Evolutionary conservation across 2,329 filamentous ascomycete species (phyloP), one percentile per base, ranked within the genome.

Genomic region (Fusarium tjaetaba): DNA sequence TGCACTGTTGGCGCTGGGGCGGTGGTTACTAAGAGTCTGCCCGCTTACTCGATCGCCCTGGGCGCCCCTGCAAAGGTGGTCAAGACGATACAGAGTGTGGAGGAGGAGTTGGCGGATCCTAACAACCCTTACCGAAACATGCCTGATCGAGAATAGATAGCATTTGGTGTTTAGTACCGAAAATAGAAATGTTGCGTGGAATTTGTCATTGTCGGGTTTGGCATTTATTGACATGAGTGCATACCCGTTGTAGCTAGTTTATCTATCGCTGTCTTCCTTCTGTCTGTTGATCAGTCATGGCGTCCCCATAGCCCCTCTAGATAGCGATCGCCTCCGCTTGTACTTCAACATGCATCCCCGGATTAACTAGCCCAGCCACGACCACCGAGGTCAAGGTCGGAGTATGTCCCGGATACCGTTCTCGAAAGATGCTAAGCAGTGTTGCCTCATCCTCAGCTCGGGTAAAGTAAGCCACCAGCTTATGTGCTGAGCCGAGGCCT

Each of bases 1-100:
- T 85, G 83, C 66, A 88, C 86, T 0, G 80, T 89, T 49, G 88
- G 85, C 6, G 85, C 87, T 1, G 83, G 86, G 10, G 84, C 84
- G 28, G 80, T 89, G 5, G 86, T 89, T 15, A 88, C 87, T 3
- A 86, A 81, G 76, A 82, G 84, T 45, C 80, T 88, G 15, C 86
- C 86, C 0, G 80, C 84, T 39, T 88, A 84, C 76, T 84, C 81
- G 1, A 84, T 88, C 3, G 87, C 85, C 0, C 78, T 87, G 11
- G 87, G 87, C 0, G 78, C 83, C 7, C 87, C 87, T 7, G 86
- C 87, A 1, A 82, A 77, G 70, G 85, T 88, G 2, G 80, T 88
- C 24, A 87, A 85, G 80, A 86, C 81, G 68, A 82, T 88, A 57
- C 80, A 83, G 15, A 76, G 81, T 14, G 78, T 85, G 13, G 78